These are phyloP conservation scores for Fusarium sp. DNA, from an alignment of 2,329 filamentous ascomycete genomes.

Conservation along the genomic window DNA sequence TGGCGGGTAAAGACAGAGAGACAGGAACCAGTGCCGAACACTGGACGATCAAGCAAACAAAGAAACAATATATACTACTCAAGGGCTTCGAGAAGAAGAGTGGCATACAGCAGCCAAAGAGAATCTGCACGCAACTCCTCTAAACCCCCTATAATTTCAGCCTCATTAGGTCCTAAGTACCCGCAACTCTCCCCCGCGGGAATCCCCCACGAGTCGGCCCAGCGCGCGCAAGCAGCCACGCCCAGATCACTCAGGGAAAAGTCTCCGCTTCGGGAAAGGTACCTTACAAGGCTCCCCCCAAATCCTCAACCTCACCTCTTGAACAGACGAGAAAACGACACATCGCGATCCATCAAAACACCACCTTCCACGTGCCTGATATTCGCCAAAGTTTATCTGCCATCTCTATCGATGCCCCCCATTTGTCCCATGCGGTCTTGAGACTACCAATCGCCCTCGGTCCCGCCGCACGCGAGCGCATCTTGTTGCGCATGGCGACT, in stretches of 20 bases:
- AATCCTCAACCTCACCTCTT: constrained; percentile 68
- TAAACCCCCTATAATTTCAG: constrained; percentile 15
- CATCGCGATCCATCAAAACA: constrained; percentile 63
- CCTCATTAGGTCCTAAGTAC: constrained; percentile 36
- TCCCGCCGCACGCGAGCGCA: constrained; percentile 63
- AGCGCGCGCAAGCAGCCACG: constrained; percentile 36
- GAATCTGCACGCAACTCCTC: constrained; percentile 1
- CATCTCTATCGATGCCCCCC: constrained; percentile 66
- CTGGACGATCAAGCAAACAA: neutral
- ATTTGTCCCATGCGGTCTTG: constrained; percentile 63
- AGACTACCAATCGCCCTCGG: constrained; percentile 57
- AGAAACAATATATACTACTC: neutral
- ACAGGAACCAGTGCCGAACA: constrained; percentile 6
- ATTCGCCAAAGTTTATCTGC: constrained; percentile 52
- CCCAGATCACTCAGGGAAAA: constrained; percentile 44
- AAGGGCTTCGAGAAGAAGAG: neutral
- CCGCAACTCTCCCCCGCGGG: constrained; percentile 30
- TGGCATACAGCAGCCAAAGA: neutral
- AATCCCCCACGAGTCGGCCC: constrained; percentile 26
- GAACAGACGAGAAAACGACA: constrained; percentile 62
- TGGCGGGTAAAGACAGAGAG: constrained; percentile 21
- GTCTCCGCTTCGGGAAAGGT: constrained; percentile 55
- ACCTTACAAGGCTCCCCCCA: constrained; percentile 51
- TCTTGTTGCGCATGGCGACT: constrained; percentile 67
- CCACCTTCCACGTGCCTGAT: constrained; percentile 55